Conservation (phyloP, 2,329 filamentous ascomycete genomes). For the Talaromyces sp. region DNA sequence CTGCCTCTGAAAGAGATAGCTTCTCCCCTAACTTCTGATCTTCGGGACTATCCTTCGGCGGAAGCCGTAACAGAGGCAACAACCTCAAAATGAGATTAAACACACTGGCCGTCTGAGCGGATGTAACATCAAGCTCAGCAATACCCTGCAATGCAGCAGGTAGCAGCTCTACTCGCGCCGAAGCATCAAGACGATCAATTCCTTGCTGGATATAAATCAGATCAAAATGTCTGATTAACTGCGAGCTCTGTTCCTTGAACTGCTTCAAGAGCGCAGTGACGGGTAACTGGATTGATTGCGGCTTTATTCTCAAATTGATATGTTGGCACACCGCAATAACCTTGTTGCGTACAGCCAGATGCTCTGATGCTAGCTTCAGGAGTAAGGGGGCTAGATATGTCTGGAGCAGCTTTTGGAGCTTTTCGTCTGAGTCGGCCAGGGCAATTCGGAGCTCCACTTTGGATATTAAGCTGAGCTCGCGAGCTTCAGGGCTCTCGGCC, state of each 20-base stretch:
- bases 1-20: slow-evolving; percentile 67
- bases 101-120: slow-evolving; percentile 61
- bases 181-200: slow-evolving; percentile 58
- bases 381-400: slow-evolving; percentile 79
- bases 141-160: slow-evolving; percentile 69
- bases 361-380: slow-evolving; percentile 80
- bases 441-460: slow-evolving; percentile 83
- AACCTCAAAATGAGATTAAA: slow-evolving; percentile 82
- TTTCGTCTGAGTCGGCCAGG: slow-evolving; percentile 77
- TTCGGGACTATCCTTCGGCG: slow-evolving; percentile 73
- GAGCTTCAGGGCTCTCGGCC: slow-evolving; percentile 48
- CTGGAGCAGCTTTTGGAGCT: slow-evolving; percentile 74
- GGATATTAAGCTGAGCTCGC: slow-evolving; percentile 77
- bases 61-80: slow-evolving; percentile 65
- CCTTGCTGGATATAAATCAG: slow-evolving; percentile 87
- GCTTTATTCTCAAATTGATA: slow-evolving; percentile 64
- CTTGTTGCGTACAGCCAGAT: slow-evolving; percentile 77
- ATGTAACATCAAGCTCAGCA: slow-evolving; percentile 55
- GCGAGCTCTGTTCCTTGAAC: slow-evolving; percentile 74
- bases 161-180: slow-evolving; percentile 70
- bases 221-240: slow-evolving; percentile 83
- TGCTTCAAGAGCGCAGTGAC: slow-evolving; percentile 82
- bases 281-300: slow-evolving; percentile 70
- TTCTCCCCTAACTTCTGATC: slow-evolving; percentile 66
- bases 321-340: slow-evolving; percentile 71